Percentiles rank a stretch among this genome's conserved stretches.
phyloP scores from a whole-genome alignment of 805 yeast species.

The Candida dajiaensis region DNA sequence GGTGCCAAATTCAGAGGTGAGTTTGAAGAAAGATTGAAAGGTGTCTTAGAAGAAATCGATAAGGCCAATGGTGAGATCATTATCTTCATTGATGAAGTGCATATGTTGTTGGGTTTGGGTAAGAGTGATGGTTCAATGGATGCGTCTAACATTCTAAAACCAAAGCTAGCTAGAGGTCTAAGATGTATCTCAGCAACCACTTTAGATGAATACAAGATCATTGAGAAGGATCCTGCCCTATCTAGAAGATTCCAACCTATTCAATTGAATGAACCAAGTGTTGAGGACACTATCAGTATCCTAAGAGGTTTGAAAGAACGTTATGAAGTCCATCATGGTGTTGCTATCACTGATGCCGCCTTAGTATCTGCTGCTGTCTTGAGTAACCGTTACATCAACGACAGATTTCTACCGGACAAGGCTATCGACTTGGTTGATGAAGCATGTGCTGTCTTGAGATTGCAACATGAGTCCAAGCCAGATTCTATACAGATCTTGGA shows the following conservation, averaged over 20 bases:
- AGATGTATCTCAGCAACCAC: conserved; percentile 98
- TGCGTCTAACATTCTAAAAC: conserved; percentile 89
- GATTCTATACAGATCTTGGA: conserved; percentile 89
- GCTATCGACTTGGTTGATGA: conserved; percentile 96
- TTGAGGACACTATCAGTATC: conserved; percentile 85
- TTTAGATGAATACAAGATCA: conserved; percentile 87
- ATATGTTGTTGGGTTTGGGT: conserved; percentile 83
- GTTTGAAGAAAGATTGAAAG: conserved; percentile 84
- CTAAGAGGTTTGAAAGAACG: conserved; percentile 89
- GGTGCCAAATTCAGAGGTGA: conserved; percentile 97
- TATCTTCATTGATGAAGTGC: conserved; percentile 87
- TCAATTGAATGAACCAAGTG: conserved; percentile 78
- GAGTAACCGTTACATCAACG: conserved; percentile 86
- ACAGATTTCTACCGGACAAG: conserved; percentile 89
- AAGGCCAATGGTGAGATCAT: conserved; percentile 70
- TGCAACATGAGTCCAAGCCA: conserved; percentile 96
- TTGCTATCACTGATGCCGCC: conserved; percentile 86
- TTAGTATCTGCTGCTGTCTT: conserved; percentile 90
- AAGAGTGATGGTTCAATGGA: conserved; percentile 94
- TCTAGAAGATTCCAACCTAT: conserved; percentile 94
- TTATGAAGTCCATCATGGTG: conserved; percentile 98
- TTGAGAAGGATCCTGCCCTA: conserved; percentile 93
- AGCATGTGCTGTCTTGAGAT: conserved; percentile 89
- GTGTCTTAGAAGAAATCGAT: conserved; percentile 78
- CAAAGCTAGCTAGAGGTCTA: conserved; percentile 89